Percentiles rank a stretch among this genome's conserved stretches.
phyloP scores from a whole-genome alignment of 768 basidiomycete species.

The Sporobolomyces phaffii region DNA sequence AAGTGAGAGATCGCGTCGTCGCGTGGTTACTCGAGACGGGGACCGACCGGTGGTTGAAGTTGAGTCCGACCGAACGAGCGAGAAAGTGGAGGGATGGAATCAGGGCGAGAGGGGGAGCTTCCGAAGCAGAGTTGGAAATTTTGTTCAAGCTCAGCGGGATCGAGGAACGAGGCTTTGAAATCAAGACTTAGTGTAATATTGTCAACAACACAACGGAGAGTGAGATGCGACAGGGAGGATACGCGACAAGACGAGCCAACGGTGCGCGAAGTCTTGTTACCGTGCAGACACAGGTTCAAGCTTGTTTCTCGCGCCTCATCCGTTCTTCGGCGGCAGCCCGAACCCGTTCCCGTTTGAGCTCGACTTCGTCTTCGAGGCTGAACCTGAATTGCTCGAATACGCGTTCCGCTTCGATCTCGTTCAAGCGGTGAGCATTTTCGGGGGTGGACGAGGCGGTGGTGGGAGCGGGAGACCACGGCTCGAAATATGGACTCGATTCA shows the following conservation, averaged over 20 bases:
- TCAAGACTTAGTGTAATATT: slow-evolving; percentile 65
- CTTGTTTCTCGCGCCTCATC: not conserved
- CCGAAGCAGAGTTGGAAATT: not conserved
- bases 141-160: slow-evolving; percentile 2
- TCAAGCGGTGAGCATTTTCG: not conserved
- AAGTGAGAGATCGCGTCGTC: not conserved
- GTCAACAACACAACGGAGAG: not conserved
- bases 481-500: slow-evolving; percentile 21
- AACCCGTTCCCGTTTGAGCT: slow-evolving; percentile 22
- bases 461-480: slow-evolving; percentile 28
- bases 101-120: slow-evolving; percentile 1
- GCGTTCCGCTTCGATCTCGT: slow-evolving; percentile 20
- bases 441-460: not conserved
- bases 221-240: too few species aligned
- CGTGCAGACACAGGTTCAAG: not conserved
- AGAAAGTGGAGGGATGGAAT: not conserved
- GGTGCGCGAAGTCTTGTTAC: too few species aligned
- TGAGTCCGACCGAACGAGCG: not conserved
- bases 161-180: too few species aligned
- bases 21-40: not conserved
- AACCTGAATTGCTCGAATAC: slow-evolving; percentile 19
- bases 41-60: not conserved
- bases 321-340: slow-evolving; percentile 35
- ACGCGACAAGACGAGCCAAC: too few species aligned
- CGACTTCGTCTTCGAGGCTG: slow-evolving; percentile 29